These are phyloP conservation scores for Trichoderma atroviride DNA, from an alignment of 2,329 filamentous ascomycete species.

Conservation along the genomic window DNA sequence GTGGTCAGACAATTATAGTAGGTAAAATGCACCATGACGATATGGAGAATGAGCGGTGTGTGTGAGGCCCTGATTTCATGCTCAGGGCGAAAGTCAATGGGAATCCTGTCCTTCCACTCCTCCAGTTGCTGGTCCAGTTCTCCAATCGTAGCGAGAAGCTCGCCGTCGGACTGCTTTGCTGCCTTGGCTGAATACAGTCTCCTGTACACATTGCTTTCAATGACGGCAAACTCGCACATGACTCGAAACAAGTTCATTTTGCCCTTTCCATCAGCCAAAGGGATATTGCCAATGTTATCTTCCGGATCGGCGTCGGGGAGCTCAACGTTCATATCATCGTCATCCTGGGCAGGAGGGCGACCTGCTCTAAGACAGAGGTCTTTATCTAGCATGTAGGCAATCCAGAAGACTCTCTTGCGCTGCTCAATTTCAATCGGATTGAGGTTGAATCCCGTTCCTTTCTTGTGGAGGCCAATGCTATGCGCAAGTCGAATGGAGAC, in stretches of 20 bases:
- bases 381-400: constrained; percentile 67
- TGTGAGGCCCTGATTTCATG: constrained; percentile 93
- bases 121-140: constrained; percentile 89
- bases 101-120: constrained; percentile 95
- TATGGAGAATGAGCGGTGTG: constrained; percentile 89
- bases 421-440: constrained; percentile 95
- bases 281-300: constrained; percentile 94
- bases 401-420: constrained; percentile 68
- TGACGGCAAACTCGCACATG: constrained; percentile 88
- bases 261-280: constrained; percentile 81
- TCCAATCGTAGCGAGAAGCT: constrained; percentile 91
- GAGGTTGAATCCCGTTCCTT: constrained; percentile 87
- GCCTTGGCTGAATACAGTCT: constrained; percentile 90
- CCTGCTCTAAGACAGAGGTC: constrained; percentile 63
- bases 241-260: constrained; percentile 95
- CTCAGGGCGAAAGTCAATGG: constrained; percentile 94
- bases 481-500: constrained; percentile 89
- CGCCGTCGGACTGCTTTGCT: constrained; percentile 86
- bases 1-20: constrained; percentile 99
- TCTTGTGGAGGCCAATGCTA: constrained; percentile 93
- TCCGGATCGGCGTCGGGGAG: constrained; percentile 86
- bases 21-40: constrained; percentile 91
- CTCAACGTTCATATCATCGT: constrained; percentile 89
- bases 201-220: constrained; percentile 94
- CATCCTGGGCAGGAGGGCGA: constrained; percentile 63